Conservation (phyloP, 768 basidiomycete genomes). For the Guyanaporus albipodus region DNA sequence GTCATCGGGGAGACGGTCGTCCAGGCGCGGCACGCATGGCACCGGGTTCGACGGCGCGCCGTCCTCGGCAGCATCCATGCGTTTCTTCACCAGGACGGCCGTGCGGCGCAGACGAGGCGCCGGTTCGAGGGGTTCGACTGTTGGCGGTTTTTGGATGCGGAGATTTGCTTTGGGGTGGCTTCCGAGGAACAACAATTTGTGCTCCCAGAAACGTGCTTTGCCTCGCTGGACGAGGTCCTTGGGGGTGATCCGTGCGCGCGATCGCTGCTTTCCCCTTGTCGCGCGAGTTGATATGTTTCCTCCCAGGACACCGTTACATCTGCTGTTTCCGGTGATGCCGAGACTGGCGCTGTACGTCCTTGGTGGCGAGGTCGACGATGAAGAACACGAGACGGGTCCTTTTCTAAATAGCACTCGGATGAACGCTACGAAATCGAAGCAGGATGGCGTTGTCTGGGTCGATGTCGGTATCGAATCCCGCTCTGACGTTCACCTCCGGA, state of each 20-base stretch:
- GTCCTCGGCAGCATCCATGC: conserved; percentile 27
- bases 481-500: conserved; percentile 57
- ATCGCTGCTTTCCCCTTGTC: background rate
- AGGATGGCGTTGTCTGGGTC: conserved; percentile 32
- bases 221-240: conserved; percentile 49
- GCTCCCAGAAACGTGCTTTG: conserved; percentile 50
- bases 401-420: conserved; percentile 1
- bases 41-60: conserved; percentile 26
- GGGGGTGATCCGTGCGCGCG: conserved; percentile 26
- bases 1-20: conserved; percentile 21
- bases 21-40: conserved; percentile 22
- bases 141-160: conserved; percentile 46
- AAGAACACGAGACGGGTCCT: conserved; percentile 12
- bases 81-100: conserved; percentile 22
- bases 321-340: conserved; percentile 55
- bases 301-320: conserved; percentile 41
- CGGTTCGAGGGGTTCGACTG: conserved; percentile 35
- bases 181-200: conserved; percentile 55
- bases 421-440: background rate
- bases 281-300: background rate
- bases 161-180: conserved; percentile 52
- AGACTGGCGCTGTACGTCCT: conserved; percentile 53
- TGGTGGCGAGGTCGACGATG: conserved; percentile 31
- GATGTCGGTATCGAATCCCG: conserved; percentile 49
- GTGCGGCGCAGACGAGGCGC: background rate